These are phyloP conservation scores for Neurospora cerealis DNA, from an alignment of 495 filamentous ascomycete species.

Conservation along the genomic window DNA sequence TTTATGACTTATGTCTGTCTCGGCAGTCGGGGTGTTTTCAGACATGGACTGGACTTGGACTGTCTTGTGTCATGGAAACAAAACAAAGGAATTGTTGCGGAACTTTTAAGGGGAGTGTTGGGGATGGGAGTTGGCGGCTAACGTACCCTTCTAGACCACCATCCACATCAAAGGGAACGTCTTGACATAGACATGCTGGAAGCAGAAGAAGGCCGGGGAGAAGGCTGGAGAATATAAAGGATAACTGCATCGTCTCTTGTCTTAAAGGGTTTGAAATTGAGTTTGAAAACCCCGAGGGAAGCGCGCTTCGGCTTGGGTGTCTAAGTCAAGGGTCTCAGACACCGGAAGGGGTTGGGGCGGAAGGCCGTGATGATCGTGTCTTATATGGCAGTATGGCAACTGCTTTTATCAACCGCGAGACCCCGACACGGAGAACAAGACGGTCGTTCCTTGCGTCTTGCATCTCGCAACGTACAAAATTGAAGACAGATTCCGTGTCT, in stretches of 20 bases:
- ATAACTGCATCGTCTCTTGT: neutral
- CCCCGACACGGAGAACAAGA: neutral
- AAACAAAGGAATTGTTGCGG: neutral
- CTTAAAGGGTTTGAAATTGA: neutral
- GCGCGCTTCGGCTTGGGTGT: too few species aligned
- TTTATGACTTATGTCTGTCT: neutral
- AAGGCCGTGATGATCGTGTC: neutral
- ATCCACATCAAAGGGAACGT: neutral
- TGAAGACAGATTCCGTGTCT: neutral
- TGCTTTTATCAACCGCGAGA: neutral
- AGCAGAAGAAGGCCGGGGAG: neutral
- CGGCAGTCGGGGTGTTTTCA: neutral
- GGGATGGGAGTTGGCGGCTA: too few species aligned
- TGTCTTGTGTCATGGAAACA: neutral
- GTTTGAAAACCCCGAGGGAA: neutral
- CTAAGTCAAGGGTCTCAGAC: neutral
- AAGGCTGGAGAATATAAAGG: neutral
- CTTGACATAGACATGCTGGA: neutral
- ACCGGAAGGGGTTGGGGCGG: neutral
- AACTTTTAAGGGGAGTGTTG: too few species aligned
- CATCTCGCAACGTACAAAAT: neutral
- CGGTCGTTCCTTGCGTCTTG: neutral
- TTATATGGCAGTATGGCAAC: neutral
- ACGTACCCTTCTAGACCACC: neutral
- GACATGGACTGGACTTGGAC: neutral